Percentiles rank a stretch among this genome's conserved stretches.
phyloP scores from a whole-genome alignment of 139 green algal species.

The Axilococcus clingmanii region DNA sequence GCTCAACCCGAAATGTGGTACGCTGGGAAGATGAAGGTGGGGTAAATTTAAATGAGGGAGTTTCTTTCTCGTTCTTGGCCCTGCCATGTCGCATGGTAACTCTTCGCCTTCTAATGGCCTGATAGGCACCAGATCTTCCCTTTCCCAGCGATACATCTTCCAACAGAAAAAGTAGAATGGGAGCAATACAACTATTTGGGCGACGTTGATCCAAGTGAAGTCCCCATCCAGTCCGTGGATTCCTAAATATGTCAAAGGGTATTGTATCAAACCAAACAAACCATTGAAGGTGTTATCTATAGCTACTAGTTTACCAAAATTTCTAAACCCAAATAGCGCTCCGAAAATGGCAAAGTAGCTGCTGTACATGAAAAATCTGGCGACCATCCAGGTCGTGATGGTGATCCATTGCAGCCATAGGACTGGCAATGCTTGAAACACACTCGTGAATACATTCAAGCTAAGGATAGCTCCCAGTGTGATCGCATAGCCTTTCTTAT shows the following conservation, averaged over 20 bases:
- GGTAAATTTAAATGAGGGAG: constrained; percentile 6
- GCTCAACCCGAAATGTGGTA: neutral
- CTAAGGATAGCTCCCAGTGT: constrained; percentile 44
- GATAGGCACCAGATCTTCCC: constrained; percentile 42
- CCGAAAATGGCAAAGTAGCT: constrained; percentile 56
- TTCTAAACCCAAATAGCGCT: constrained; percentile 43
- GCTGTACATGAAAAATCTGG: constrained; percentile 51
- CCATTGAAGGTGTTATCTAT: constrained; percentile 54
- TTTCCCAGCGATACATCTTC: constrained; percentile 31
- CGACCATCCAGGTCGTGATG: constrained; percentile 33
- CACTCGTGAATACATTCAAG: constrained; percentile 26
- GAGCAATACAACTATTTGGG: constrained; percentile 26
- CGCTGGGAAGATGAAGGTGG: constrained; percentile 5
- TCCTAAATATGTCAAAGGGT: constrained; percentile 32
- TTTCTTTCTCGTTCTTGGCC: neutral
- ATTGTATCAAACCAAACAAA: constrained; percentile 35
- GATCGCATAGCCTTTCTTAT: constrained; percentile 50
- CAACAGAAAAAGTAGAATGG: constrained; percentile 25
- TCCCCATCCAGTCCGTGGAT: constrained; percentile 31
- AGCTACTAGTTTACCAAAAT: constrained; percentile 49
- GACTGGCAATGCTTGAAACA: constrained; percentile 34
- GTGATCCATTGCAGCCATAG: constrained; percentile 38
- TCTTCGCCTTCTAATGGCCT: constrained; percentile 30
- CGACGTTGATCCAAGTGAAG: constrained; percentile 43
- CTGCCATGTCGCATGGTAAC: constrained; percentile 16